Conservation (phyloP, 164 flowering plant species). For the Litsea cubeba region DNA sequence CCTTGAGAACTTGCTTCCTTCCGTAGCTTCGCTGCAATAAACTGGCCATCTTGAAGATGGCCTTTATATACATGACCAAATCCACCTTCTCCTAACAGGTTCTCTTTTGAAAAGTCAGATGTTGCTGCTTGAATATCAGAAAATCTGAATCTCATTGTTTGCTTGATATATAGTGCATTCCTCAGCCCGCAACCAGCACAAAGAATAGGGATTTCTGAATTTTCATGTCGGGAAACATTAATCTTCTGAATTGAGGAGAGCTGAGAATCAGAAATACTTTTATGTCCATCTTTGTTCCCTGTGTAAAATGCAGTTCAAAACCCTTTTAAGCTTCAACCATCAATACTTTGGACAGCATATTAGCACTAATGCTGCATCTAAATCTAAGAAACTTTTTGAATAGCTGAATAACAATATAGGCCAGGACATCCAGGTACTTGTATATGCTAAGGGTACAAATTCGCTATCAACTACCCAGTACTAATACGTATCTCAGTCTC, state of each 20-base stretch:
- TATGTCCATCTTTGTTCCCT: constrained; percentile 18
- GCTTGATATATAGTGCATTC: constrained; percentile 37
- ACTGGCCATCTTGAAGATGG: constrained; percentile 51
- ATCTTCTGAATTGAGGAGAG: constrained; percentile 7
- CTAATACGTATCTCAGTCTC: background rate
- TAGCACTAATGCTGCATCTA: background rate
- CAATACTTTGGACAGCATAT: background rate
- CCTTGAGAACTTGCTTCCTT: constrained; percentile 62
- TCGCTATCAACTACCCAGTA: background rate
- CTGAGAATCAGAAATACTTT: constrained; percentile 11
- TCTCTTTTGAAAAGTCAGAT: constrained; percentile 36
- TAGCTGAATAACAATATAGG: background rate
- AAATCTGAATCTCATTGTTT: constrained; percentile 38
- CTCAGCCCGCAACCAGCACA: constrained; percentile 46
- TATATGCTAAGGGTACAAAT: background rate
- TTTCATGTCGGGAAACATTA: constrained; percentile 4
- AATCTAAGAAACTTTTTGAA: background rate
- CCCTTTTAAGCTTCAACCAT: background rate
- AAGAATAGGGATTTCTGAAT: constrained; percentile 41
- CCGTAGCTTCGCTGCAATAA: constrained; percentile 55
- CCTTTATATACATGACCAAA: constrained; percentile 61
- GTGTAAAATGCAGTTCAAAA: constrained; percentile 5
- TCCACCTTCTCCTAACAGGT: constrained; percentile 63
- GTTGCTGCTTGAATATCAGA: constrained; percentile 51
- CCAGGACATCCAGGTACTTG: background rate